These are phyloP conservation scores for Leptographium wingfieldii DNA, from an alignment of 2,329 filamentous ascomycete species.

Conservation along the genomic window DNA sequence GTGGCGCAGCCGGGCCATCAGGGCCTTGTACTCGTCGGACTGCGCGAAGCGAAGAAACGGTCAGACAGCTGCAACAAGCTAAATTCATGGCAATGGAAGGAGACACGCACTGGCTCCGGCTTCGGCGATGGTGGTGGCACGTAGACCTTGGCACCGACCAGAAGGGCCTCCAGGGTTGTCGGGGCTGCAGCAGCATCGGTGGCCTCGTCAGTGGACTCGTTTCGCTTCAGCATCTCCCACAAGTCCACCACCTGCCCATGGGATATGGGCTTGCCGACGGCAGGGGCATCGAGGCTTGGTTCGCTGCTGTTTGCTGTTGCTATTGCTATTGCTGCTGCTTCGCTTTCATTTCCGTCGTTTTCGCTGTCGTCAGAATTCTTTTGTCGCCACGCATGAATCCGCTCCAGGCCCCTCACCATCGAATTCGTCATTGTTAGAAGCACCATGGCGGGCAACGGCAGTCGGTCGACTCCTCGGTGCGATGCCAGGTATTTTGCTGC, in stretches of 20 bases:
- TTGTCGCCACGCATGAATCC: slow-evolving; percentile 8
- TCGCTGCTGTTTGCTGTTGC: slow-evolving; percentile 14
- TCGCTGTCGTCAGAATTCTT: not conserved
- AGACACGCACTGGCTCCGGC: slow-evolving; percentile 50
- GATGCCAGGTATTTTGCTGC: not conserved
- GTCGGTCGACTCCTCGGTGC: not conserved
- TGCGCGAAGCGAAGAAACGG: slow-evolving; percentile 22
- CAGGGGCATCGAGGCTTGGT: slow-evolving; percentile 35
- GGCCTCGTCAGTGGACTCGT: slow-evolving; percentile 5
- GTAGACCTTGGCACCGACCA: slow-evolving; percentile 62
- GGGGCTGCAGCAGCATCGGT: slow-evolving; percentile 17
- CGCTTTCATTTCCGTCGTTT: slow-evolving; percentile 10
- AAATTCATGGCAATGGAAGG: not conserved
- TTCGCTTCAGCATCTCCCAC: slow-evolving; percentile 36
- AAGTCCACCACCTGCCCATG: slow-evolving; percentile 56
- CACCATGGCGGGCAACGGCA: slow-evolving; percentile 42
- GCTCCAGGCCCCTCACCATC: slow-evolving; percentile 48
- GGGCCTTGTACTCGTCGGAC: slow-evolving; percentile 69
- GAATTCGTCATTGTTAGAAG: slow-evolving; percentile 62
- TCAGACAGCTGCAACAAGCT: slow-evolving; percentile 1
- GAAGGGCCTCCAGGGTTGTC: slow-evolving; percentile 51
- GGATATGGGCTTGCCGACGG: slow-evolving; percentile 54
- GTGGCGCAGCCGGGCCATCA: slow-evolving; percentile 74
- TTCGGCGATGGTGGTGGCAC: slow-evolving; percentile 69
- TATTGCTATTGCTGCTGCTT: too few species aligned